A percentile compares a stretch with the other conserved stretches of the same genome.
Evolutionary conservation across 2,329 filamentous ascomycete genomes (phyloP).

Genomic region (Diaporthe amygdali): DNA sequence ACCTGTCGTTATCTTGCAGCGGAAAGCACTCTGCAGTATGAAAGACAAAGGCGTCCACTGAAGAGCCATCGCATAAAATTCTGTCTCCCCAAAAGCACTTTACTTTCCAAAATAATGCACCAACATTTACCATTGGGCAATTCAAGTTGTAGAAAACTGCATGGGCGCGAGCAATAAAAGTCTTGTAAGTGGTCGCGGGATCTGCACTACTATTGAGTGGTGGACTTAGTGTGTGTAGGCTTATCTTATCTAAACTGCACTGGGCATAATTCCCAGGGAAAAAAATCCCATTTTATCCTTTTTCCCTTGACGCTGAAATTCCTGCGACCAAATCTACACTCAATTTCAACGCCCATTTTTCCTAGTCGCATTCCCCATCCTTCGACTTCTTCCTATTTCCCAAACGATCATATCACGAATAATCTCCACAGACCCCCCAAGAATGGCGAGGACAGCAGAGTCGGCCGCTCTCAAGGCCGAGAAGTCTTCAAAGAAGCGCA

Average conservation of each 20-base stretch:
- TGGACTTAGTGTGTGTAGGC: neutral
- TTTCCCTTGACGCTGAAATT: slow-evolving; percentile 12
- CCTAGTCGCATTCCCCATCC: neutral
- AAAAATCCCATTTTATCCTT: slow-evolving; percentile 1
- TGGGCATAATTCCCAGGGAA: neutral
- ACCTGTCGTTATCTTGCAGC: neutral
- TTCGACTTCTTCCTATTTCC: neutral
- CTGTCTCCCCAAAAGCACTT: no score
- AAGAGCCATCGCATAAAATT: no score
- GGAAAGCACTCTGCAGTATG: neutral
- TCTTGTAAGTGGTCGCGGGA: neutral
- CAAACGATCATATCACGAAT: neutral
- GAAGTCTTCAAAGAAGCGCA: slow-evolving; percentile 25
- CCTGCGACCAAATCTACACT: neutral
- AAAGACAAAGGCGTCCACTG: neutral
- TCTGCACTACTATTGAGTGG: no score
- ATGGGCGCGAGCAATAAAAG: no score
- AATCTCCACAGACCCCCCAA: neutral
- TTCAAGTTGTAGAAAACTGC: no score
- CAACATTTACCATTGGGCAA: no score
- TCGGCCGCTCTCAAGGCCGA: slow-evolving; percentile 15
- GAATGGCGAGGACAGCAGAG: slow-evolving; percentile 20
- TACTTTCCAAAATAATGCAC: neutral
- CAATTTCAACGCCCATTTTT: neutral
- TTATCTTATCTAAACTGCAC: slow-evolving; percentile 22